Conservation (phyloP, 2,329 filamentous ascomycete genomes). For the Cryphonectria naterciae region DNA sequence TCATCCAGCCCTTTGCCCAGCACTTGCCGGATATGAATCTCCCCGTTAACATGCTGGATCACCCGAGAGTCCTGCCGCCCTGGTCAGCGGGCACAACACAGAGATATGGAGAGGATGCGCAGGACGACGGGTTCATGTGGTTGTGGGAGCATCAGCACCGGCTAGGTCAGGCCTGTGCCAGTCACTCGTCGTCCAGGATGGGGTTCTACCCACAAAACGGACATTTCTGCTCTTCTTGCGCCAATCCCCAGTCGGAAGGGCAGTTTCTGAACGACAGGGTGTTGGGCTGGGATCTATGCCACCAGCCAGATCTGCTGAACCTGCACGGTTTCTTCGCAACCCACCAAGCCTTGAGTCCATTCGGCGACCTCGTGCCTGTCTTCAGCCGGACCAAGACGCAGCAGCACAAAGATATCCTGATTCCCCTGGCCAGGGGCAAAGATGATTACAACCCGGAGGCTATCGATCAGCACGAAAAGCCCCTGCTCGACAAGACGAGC, state of each 20-base stretch:
- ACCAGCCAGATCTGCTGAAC: conserved; percentile 75
- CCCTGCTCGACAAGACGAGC: conserved; percentile 66
- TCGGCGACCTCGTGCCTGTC: conserved; percentile 69
- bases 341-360: conserved; percentile 63
- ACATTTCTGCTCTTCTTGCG: conserved; percentile 67
- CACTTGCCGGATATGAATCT: conserved; percentile 83
- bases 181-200: conserved; percentile 61
- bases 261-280: conserved; percentile 71
- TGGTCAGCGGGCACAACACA: conserved; percentile 50
- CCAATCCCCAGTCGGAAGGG: conserved; percentile 65
- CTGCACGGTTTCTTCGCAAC: conserved; percentile 76
- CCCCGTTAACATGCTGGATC: conserved; percentile 79
- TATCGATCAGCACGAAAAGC: conserved; percentile 42
- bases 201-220: conserved; percentile 66
- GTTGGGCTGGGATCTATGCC: conserved; percentile 68
- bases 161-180: conserved; percentile 59
- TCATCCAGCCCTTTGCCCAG: conserved; percentile 73
- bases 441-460: conserved; percentile 49
- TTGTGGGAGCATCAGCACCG: conserved; percentile 32
- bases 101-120: neutral
- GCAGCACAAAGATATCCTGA: conserved; percentile 76
- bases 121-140: conserved; percentile 14
- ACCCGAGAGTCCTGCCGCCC: conserved; percentile 72
- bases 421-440: conserved; percentile 58
- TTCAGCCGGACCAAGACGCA: conserved; percentile 76